These are phyloP conservation scores for Dipteronia sinensis DNA, from an alignment of 345 rosid genomes.

Conservation along the genomic window DNA sequence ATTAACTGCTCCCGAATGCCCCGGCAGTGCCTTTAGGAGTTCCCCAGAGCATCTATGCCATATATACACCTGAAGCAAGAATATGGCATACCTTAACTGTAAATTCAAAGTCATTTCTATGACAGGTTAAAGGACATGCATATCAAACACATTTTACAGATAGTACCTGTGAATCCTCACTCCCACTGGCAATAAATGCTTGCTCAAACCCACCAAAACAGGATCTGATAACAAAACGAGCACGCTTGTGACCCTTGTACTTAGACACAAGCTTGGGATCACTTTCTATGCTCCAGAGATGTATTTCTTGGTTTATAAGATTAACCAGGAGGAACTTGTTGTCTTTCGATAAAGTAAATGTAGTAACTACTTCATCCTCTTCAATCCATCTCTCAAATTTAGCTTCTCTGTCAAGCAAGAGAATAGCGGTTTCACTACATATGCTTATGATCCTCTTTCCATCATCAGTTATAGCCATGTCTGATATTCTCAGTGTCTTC, in stretches of 20 bases:
- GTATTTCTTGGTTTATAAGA: conserved; percentile 70
- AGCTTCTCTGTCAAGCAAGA: conserved; percentile 60
- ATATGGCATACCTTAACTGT: neutral
- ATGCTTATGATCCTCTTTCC: conserved; percentile 63
- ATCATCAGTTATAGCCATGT: conserved; percentile 64
- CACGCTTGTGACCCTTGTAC: conserved; percentile 63
- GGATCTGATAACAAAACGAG: conserved; percentile 61
- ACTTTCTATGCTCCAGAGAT: conserved; percentile 67
- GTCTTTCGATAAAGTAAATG: conserved; percentile 67
- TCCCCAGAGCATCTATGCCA: conserved; percentile 67
- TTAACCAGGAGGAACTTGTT: conserved; percentile 57
- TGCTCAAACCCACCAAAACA: conserved; percentile 75
- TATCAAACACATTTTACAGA: neutral
- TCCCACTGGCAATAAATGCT: conserved; percentile 69
- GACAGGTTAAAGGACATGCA: neutral
- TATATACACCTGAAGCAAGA: conserved; percentile 55
- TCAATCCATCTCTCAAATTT: conserved; percentile 54
- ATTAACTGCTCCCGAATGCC: conserved; percentile 72
- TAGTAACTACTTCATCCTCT: conserved; percentile 64
- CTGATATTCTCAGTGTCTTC: conserved; percentile 56
- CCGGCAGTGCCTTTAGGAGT: conserved; percentile 47
- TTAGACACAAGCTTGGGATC: conserved; percentile 51
- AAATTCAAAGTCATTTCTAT: neutral
- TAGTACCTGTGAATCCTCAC: conserved; percentile 77
- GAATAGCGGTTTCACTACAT: conserved; percentile 52